Percentiles rank a stretch among this genome's conserved stretches.
Conservation (phyloP, 2,329 filamentous ascomycete genomes). For the Sarocladiaceae sp. region DNA sequence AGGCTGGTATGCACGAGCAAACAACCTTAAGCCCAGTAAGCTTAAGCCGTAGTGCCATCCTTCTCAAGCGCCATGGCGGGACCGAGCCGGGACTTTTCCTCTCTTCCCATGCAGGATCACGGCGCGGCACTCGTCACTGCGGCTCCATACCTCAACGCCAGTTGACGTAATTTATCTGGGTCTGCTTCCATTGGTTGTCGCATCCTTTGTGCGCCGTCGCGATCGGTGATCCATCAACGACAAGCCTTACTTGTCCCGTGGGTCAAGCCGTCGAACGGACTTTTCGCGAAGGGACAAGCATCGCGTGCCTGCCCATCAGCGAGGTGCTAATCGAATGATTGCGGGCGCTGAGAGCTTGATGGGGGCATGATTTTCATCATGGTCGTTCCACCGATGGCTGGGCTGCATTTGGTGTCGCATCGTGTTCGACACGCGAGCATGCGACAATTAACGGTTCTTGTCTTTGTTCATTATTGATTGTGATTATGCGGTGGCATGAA, state of each 20-base stretch:
- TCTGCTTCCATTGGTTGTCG: not conserved
- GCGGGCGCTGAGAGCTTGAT: not conserved
- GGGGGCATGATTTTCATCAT: not conserved
- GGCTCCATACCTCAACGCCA: not conserved
- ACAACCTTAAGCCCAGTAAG: conserved; percentile 6
- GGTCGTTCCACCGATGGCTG: not conserved
- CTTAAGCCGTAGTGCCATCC: conserved; percentile 1
- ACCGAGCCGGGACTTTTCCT: not conserved
- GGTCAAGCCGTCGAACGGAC: not conserved
- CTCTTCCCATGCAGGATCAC: not conserved
- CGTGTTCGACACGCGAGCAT: not conserved
- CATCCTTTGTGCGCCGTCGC: not conserved
- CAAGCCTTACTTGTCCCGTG: not conserved
- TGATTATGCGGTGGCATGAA: too few relatives aligned
- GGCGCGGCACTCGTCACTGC: conserved; percentile 9
- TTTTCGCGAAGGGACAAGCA: not conserved
- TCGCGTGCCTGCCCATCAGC: not conserved
- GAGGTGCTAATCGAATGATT: not conserved
- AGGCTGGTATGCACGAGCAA: not conserved
- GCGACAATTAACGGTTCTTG: too few relatives aligned
- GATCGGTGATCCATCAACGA: conserved; percentile 1
- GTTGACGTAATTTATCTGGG: conserved; percentile 6
- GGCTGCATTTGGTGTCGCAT: not conserved
- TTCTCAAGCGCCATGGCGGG: not conserved
- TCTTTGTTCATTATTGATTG: too few relatives aligned